Evolutionary conservation across 2,329 filamentous ascomycete genomes (phyloP).

Genomic region (Microsporum audouinii): DNA sequence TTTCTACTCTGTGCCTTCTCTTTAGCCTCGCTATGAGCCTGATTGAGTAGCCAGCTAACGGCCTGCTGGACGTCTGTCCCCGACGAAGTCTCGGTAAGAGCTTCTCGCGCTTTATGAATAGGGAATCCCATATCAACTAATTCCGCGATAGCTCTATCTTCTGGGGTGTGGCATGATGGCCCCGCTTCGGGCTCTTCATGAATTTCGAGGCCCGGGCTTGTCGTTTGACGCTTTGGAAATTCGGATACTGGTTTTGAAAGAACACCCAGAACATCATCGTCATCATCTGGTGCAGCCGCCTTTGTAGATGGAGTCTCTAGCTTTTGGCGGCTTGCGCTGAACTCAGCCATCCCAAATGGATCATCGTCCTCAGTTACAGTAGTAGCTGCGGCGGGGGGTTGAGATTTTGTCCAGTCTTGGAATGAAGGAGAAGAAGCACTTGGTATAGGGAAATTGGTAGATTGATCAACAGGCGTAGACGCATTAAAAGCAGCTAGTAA

Average conservation of each 20-base stretch:
- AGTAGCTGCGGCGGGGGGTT: conserved; percentile 7
- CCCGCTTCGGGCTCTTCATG: conserved; percentile 8
- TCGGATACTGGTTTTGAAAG: conserved; percentile 49
- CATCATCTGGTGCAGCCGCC: conserved; percentile 34
- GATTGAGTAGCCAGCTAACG: conserved; percentile 68
- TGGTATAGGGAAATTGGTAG: conserved; percentile 47
- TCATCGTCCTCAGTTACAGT: conserved; percentile 55
- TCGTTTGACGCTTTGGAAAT: conserved; percentile 24
- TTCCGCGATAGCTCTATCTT: conserved; percentile 73
- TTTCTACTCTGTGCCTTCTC: conserved; percentile 44
- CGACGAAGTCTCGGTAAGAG: conserved; percentile 8
- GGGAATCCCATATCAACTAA: conserved; percentile 92
- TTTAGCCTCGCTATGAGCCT: conserved; percentile 75
- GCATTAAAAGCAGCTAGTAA: conserved; percentile 52
- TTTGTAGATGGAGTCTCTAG: conserved; percentile 33
- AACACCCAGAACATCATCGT: conserved; percentile 54
- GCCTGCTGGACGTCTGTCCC: conserved; percentile 11
- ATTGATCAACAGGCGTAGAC: conserved; percentile 47
- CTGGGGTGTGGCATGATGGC: conserved; percentile 35
- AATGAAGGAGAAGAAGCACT: conserved; percentile 23
- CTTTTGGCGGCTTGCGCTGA: conserved; percentile 35
- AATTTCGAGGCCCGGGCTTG: conserved; percentile 12
- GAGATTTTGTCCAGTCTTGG: neutral
- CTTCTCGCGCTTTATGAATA: conserved; percentile 55
- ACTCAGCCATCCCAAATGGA: conserved; percentile 65